Evolutionary conservation across 2,329 filamentous ascomycete genomes (phyloP).

Genomic region (Fusarium dimerum): DNA sequence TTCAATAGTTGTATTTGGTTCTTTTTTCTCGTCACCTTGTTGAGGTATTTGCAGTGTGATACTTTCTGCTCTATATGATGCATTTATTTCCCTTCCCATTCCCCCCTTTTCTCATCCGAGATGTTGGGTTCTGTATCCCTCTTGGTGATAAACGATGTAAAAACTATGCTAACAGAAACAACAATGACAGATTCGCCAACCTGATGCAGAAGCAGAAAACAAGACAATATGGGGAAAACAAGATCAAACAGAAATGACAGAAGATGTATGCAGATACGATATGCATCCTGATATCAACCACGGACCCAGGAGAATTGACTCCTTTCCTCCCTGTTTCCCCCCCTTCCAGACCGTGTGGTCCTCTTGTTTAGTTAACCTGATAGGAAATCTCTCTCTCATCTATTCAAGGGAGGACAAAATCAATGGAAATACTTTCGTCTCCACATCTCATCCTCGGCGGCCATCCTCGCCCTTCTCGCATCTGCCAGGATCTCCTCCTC

Average conservation of each 20-base stretch:
- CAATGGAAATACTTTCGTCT: conserved; percentile 45
- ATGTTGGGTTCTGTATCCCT: background rate
- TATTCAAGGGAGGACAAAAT: background rate
- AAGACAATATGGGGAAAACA: background rate
- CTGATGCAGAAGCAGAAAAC: background rate
- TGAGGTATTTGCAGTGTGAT: too few relatives aligned
- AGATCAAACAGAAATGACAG: background rate
- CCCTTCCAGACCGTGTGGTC: too few relatives aligned
- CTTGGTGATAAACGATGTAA: too few relatives aligned
- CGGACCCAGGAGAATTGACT: too few relatives aligned
- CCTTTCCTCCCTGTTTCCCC: too few relatives aligned
- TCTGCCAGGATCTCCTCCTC: conserved; percentile 52
- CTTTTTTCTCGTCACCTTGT: background rate
- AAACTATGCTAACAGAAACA: background rate
- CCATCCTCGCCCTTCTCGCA: conserved; percentile 40
- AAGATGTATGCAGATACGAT: background rate
- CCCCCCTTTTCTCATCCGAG: background rate
- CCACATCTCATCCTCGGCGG: conserved; percentile 49
- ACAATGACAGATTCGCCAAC: background rate
- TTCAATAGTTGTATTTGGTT: background rate
- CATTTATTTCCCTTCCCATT: background rate
- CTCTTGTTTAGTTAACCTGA: too few relatives aligned
- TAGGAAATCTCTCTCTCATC: too few relatives aligned
- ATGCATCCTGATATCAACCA: background rate
- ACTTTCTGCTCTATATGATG: background rate